These are phyloP conservation scores for Hypoxylon rubiginosum DNA, from an alignment of 2,329 filamentous ascomycete species.

Conservation along the genomic window DNA sequence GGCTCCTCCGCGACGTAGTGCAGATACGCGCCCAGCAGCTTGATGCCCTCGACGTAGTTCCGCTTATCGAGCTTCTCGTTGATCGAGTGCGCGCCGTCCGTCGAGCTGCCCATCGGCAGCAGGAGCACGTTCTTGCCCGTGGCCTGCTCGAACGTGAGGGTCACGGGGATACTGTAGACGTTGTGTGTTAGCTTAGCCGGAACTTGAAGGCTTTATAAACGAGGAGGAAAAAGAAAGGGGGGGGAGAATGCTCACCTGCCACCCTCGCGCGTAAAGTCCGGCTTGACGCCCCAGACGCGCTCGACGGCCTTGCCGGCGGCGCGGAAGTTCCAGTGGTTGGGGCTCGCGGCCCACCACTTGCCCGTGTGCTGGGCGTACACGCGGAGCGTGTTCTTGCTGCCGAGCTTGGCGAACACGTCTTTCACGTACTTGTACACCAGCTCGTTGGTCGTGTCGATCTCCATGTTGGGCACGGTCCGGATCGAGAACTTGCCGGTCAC, in stretches of 20 bases:
- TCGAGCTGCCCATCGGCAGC: slow-evolving; percentile 96
- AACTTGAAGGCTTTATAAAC: too few species aligned
- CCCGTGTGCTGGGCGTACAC: slow-evolving; percentile 88
- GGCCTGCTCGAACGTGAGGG: slow-evolving; percentile 95
- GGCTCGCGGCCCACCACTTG: slow-evolving; percentile 98
- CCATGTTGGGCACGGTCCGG: slow-evolving; percentile 97
- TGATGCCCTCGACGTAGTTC: slow-evolving; percentile 99
- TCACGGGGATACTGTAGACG: slow-evolving; percentile 83
- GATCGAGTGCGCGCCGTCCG: slow-evolving; percentile 95
- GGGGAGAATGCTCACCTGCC: slow-evolving; percentile 72
- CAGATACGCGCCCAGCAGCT: slow-evolving; percentile 93
- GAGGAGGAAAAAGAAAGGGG: not conserved
- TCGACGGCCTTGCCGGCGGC: slow-evolving; percentile 96
- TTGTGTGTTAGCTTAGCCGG: slow-evolving; percentile 18
- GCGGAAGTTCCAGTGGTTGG: slow-evolving; percentile 98
- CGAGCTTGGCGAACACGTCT: slow-evolving; percentile 85
- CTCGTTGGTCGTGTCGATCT: slow-evolving; percentile 88
- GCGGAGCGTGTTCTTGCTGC: slow-evolving; percentile 91
- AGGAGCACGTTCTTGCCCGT: slow-evolving; percentile 98
- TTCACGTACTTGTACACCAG: slow-evolving; percentile 87
- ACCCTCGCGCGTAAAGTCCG: slow-evolving; percentile 96
- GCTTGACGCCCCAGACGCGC: slow-evolving; percentile 91
- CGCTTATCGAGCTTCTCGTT: slow-evolving; percentile 98
- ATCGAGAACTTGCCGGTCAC: slow-evolving; percentile 99
- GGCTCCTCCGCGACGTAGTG: slow-evolving; percentile 96